Percentiles rank a stretch among this genome's conserved stretches.
phyloP scores from a whole-genome alignment of 192 early-diverging fungal genomes.

The Glomus cerebriforme region DNA sequence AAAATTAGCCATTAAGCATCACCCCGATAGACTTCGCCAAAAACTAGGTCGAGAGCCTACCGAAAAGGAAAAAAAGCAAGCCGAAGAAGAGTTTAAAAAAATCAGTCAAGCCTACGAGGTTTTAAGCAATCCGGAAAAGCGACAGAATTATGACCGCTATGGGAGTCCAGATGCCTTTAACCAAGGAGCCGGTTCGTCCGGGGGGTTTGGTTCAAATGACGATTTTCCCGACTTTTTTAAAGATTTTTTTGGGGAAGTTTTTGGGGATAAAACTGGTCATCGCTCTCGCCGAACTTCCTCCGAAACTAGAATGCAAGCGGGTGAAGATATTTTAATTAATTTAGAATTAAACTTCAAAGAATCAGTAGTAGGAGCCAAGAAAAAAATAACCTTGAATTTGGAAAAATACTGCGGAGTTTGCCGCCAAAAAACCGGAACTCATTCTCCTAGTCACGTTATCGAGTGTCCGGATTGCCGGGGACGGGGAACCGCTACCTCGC shows the following conservation, averaged over 20 bases:
- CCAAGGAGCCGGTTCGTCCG: slow-evolving; percentile 65
- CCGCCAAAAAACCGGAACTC: slow-evolving; percentile 7
- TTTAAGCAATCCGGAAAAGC: slow-evolving; percentile 74
- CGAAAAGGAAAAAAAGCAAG: background rate
- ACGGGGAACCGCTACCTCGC: background rate
- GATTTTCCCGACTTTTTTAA: background rate
- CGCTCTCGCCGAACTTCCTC: slow-evolving; percentile 66
- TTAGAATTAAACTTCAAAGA: background rate
- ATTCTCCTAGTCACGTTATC: background rate
- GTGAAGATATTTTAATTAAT: slow-evolving; percentile 7
- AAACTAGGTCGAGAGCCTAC: no score
- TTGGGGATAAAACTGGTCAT: slow-evolving; percentile 91
- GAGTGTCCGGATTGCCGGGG: background rate
- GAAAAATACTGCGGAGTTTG: background rate
- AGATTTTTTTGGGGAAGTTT: slow-evolving; percentile 63
- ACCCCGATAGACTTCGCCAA: slow-evolving; percentile 52
- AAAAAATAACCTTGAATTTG: background rate
- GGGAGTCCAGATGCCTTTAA: slow-evolving; percentile 87
- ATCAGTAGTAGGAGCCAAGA: slow-evolving; percentile 2
- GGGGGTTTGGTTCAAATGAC: background rate
- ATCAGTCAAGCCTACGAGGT: slow-evolving; percentile 93
- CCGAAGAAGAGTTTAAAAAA: slow-evolving; percentile 86
- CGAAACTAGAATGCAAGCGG: background rate
- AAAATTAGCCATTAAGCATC: slow-evolving; percentile 69
- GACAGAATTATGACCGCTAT: slow-evolving; percentile 90